phyloP scores from a whole-genome alignment of 805 yeast species.

The Candida maesae region DNA sequence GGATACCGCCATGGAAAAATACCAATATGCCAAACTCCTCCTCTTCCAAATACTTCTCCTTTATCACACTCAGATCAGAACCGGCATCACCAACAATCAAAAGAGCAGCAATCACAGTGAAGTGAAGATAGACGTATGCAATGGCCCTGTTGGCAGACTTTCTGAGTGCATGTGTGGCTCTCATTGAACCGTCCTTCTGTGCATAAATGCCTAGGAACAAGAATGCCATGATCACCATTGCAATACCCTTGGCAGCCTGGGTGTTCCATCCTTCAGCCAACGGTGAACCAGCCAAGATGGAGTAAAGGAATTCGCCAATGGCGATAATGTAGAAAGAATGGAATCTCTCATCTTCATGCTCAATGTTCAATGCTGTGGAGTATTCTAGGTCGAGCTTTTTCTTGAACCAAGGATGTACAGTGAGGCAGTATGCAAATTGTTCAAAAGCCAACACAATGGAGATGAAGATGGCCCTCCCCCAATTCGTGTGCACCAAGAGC shows the following conservation, averaged over 20 bases:
- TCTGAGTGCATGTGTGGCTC: slow-evolving; percentile 53
- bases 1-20: slow-evolving; percentile 51
- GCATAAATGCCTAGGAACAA: slow-evolving; percentile 49
- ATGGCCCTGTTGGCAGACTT: slow-evolving; percentile 43
- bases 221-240: slow-evolving; percentile 46
- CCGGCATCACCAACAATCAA: slow-evolving; percentile 59
- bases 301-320: slow-evolving; percentile 58
- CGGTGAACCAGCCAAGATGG: slow-evolving; percentile 46
- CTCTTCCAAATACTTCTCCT: slow-evolving; percentile 23
- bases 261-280: slow-evolving; percentile 40
- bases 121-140: slow-evolving; percentile 43
- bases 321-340: slow-evolving; percentile 60
- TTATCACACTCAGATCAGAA: slow-evolving; percentile 40
- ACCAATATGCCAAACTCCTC: slow-evolving; percentile 41
- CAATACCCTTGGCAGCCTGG: slow-evolving; percentile 45
- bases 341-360: slow-evolving; percentile 61
- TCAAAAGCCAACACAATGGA: slow-evolving; percentile 41
- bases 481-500: slow-evolving; percentile 39
- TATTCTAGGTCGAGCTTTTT: slow-evolving; percentile 41
- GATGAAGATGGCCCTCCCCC: slow-evolving; percentile 45
- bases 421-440: slow-evolving; percentile 31
- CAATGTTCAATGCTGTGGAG: slow-evolving; percentile 61
- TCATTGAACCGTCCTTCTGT: slow-evolving; percentile 46
- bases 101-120: slow-evolving; percentile 48
- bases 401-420: slow-evolving; percentile 43